phyloP scores from a whole-genome alignment of 345 rosid genomes.

The Combretum micranthum region DNA sequence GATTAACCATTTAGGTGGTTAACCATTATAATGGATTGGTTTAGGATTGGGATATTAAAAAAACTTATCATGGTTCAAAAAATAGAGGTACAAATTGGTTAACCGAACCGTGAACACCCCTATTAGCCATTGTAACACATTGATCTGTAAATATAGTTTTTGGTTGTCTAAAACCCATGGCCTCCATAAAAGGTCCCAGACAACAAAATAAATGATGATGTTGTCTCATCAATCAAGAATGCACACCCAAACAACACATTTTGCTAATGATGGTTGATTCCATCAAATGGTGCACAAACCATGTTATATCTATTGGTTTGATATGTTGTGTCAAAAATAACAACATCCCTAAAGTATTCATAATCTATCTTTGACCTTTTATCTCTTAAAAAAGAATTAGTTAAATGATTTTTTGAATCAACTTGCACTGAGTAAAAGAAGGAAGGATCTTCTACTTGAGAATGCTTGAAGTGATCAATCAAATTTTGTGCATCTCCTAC shows the following conservation, averaged over 20 bases:
- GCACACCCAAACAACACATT: slow-evolving; percentile 20
- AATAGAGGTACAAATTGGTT: too few relatives aligned
- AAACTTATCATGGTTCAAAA: too few relatives aligned
- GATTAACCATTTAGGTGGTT: too few relatives aligned
- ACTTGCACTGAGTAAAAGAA: too few relatives aligned
- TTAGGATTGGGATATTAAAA: too few relatives aligned
- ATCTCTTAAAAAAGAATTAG: slow-evolving; percentile 10
- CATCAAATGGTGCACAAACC: slow-evolving; percentile 13
- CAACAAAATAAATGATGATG: slow-evolving; percentile 16
- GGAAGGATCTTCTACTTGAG: too few relatives aligned
- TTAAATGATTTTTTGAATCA: too few relatives aligned
- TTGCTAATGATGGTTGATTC: slow-evolving; percentile 20
- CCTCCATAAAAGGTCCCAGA: slow-evolving; percentile 18
- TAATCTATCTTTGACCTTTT: slow-evolving; percentile 40
- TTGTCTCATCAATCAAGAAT: slow-evolving; percentile 17
- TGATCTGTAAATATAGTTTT: slow-evolving; percentile 17
- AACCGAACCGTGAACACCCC: too few relatives aligned
- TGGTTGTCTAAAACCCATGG: slow-evolving; percentile 16
- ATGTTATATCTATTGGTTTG: slow-evolving; percentile 9
- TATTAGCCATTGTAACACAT: slow-evolving; percentile 8
- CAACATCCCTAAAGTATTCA: slow-evolving; percentile 17
- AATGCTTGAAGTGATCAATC: too few relatives aligned
- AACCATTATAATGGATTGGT: too few relatives aligned
- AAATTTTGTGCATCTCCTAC: too few relatives aligned
- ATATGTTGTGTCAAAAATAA: slow-evolving; percentile 13